These are phyloP conservation scores for Lagenaria siceraria DNA, from an alignment of 306 rosid species.

Conservation along the genomic window DNA sequence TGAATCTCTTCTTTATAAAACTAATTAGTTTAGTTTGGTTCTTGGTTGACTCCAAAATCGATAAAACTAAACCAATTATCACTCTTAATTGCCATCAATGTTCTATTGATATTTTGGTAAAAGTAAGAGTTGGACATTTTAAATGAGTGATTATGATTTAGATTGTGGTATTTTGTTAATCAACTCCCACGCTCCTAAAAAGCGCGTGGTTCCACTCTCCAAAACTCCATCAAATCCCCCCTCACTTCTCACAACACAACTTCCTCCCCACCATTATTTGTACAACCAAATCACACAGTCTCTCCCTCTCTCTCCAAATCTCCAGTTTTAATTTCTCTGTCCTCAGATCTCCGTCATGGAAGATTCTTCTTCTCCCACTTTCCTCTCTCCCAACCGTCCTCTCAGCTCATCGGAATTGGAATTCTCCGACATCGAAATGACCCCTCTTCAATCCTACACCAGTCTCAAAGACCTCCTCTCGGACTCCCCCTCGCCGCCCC, in stretches of 20 bases:
- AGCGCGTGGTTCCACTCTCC: background rate
- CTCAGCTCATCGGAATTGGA: background rate
- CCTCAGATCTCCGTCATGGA: background rate
- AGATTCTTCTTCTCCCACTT: constrained; percentile 4
- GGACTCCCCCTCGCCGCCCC: constrained; percentile 1
- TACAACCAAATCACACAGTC: background rate
- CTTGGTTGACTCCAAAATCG: too few species aligned
- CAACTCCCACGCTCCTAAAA: background rate
- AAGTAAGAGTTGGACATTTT: too few species aligned
- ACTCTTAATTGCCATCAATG: too few species aligned
- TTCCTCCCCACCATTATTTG: background rate
- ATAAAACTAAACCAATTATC: too few species aligned
- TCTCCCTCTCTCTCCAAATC: constrained; percentile 5
- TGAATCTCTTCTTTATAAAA: too few species aligned
- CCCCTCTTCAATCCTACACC: constrained; percentile 22
- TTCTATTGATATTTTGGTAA: too few species aligned
- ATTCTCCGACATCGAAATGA: constrained; percentile 25
- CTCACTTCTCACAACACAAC: background rate
- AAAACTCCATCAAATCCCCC: background rate
- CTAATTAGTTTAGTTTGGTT: too few species aligned
- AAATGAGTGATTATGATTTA: too few species aligned
- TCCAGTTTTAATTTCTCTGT: background rate
- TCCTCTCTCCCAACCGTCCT: constrained; percentile 15
- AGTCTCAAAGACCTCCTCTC: constrained; percentile 47
- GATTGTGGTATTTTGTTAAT: background rate